Evolutionary conservation across 2,329 filamentous ascomycete genomes (phyloP).

Genomic region (Stagonosporopsis cucurbitacearum): DNA sequence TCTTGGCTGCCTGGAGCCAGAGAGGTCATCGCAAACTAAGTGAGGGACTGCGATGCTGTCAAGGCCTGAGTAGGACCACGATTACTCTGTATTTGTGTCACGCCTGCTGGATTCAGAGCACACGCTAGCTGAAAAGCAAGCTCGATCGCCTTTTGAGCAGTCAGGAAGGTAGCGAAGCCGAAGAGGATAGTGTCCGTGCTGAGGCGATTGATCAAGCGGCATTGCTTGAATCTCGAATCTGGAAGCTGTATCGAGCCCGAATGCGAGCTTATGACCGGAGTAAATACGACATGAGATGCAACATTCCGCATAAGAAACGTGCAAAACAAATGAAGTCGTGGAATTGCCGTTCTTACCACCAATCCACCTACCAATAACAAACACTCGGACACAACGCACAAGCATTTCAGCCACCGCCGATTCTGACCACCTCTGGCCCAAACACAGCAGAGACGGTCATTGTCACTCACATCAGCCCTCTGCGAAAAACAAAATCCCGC

Average conservation of each 20-base stretch:
- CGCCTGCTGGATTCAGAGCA: conserved; percentile 24
- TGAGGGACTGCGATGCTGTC: conserved; percentile 5
- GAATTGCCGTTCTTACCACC: conserved; percentile 37
- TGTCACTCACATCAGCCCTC: conserved; percentile 48
- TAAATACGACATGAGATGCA: conserved; percentile 42
- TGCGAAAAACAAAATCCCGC: conserved; percentile 45
- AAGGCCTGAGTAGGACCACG: conserved; percentile 7
- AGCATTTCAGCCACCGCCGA: conserved; percentile 49
- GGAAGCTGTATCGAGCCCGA: conserved; percentile 34
- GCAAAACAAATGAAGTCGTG: conserved; percentile 37
- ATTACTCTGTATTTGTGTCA: conserved; percentile 36
- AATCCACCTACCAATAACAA: conserved; percentile 40
- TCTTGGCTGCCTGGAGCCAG: neutral
- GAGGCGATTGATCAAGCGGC: conserved; percentile 36
- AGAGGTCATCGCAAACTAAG: neutral
- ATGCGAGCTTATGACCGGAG: conserved; percentile 35
- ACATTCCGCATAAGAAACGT: conserved; percentile 37
- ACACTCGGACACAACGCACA: conserved; percentile 45
- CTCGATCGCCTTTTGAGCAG: conserved; percentile 23
- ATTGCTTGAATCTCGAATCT: conserved; percentile 38
- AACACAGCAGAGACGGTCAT: conserved; percentile 42
- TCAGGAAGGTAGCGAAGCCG: conserved; percentile 31
- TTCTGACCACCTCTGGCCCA: conserved; percentile 47
- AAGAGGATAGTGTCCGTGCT: conserved; percentile 40
- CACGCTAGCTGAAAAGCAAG: conserved; percentile 34